A percentile compares a stretch with the other conserved stretches of the same genome.
Conservation (phyloP, 305 asterid genomes). For the Fraxinus sp. region DNA sequence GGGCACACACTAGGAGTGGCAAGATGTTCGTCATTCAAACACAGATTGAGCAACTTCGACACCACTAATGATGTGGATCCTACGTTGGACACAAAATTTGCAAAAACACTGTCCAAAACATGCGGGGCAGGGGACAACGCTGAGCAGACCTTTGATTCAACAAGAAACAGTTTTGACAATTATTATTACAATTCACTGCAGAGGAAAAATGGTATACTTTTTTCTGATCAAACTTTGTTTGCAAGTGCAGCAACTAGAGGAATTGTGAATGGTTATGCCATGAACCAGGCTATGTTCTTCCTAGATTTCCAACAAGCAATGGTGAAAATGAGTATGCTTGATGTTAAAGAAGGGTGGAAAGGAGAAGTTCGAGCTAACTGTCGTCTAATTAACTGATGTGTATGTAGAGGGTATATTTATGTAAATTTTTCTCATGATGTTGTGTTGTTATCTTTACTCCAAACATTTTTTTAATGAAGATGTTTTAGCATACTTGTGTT, state of each 20-base stretch:
- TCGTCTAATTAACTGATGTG: slow-evolving; percentile 47
- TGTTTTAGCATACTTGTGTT: neutral
- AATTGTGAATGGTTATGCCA: slow-evolving; percentile 53
- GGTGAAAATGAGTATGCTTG: slow-evolving; percentile 70
- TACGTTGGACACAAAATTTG: slow-evolving; percentile 55
- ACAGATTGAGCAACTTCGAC: slow-evolving; percentile 61
- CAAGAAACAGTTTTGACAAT: slow-evolving; percentile 58
- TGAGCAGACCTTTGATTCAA: slow-evolving; percentile 64
- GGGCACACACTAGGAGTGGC: slow-evolving; percentile 87
- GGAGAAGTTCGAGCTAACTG: slow-evolving; percentile 76
- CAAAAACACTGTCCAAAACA: slow-evolving; percentile 49
- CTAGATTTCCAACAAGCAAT: slow-evolving; percentile 73
- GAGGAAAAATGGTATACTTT: slow-evolving; percentile 59
- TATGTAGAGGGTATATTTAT: neutral
- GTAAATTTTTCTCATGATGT: neutral
- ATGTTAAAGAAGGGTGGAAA: slow-evolving; percentile 58
- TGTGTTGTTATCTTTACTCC: neutral
- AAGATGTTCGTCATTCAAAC: slow-evolving; percentile 83
- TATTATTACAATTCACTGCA: slow-evolving; percentile 56
- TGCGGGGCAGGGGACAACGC: slow-evolving; percentile 68
- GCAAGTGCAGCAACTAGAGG: slow-evolving; percentile 51
- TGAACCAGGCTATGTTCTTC: slow-evolving; percentile 80
- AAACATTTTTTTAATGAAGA: neutral
- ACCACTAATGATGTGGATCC: slow-evolving; percentile 65
- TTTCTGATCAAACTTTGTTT: slow-evolving; percentile 77